Percentiles rank a stretch among this genome's conserved stretches.
Conservation (phyloP, 2,329 filamentous ascomycete species). For the Myriosclerotinia scirpicola region DNA sequence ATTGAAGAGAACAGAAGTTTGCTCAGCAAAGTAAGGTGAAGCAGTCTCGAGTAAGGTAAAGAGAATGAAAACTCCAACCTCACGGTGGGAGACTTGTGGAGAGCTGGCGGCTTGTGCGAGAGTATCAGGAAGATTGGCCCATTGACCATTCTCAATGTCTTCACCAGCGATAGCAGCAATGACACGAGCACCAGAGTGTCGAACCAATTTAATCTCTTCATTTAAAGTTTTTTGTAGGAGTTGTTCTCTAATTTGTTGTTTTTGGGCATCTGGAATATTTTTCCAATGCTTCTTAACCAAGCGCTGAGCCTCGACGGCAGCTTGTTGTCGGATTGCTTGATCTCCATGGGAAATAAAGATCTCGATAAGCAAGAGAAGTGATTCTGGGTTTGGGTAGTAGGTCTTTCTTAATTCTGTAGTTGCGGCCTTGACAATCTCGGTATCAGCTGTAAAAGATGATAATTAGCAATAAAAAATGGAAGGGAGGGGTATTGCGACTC, state of each 20-base stretch:
- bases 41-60: slow-evolving; percentile 89
- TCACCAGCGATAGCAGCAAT: slow-evolving; percentile 82
- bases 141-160: slow-evolving; percentile 85
- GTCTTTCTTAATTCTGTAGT: slow-evolving; percentile 89
- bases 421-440: slow-evolving; percentile 82
- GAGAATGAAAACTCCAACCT: slow-evolving; percentile 90
- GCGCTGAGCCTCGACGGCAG: slow-evolving; percentile 84
- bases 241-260: slow-evolving; percentile 75
- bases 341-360: slow-evolving; percentile 75
- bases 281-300: slow-evolving; percentile 86
- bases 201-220: slow-evolving; percentile 72
- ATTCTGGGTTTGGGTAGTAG: slow-evolving; percentile 84
- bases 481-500: slow-evolving; percentile 17
- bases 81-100: slow-evolving; percentile 73
- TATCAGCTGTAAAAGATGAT: slow-evolving; percentile 66
- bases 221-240: slow-evolving; percentile 80
- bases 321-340: slow-evolving; percentile 72
- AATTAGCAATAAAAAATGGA: slow-evolving; percentile 31
- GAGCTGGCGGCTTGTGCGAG: slow-evolving; percentile 79
- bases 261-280: slow-evolving; percentile 70
- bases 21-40: slow-evolving; percentile 79
- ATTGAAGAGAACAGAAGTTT: slow-evolving; percentile 75
- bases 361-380: slow-evolving; percentile 82
- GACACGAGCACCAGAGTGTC: slow-evolving; percentile 84
- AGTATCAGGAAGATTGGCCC: slow-evolving; percentile 75